Evolutionary conservation across 2,329 filamentous ascomycete genomes (phyloP).

Genomic region (Aspergillus transmontanensis): DNA sequence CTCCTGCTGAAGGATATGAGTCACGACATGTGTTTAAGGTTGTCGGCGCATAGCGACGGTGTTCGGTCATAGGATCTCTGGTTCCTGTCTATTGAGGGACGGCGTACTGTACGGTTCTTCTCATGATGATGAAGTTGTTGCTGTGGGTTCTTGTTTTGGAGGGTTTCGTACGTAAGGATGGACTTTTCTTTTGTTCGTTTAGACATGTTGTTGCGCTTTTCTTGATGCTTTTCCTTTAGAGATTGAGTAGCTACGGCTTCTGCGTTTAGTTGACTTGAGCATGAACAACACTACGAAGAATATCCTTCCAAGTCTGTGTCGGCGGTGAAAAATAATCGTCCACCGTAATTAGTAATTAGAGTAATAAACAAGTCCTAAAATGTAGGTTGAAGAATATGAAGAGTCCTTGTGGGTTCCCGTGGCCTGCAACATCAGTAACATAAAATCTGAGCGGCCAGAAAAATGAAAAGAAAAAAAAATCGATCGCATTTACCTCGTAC

Average conservation of each 20-base stretch:
- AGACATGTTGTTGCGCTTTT: neutral
- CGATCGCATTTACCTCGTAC: neutral
- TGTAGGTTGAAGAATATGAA: neutral
- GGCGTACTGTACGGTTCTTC: slow-evolving; percentile 31
- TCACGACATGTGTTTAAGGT: slow-evolving; percentile 48
- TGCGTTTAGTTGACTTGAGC: neutral
- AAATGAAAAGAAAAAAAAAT: neutral
- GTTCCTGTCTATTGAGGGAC: slow-evolving; percentile 20
- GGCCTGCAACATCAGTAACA: neutral
- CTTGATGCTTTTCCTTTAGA: neutral
- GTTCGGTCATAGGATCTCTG: slow-evolving; percentile 30
- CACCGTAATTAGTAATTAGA: neutral
- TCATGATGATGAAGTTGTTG: slow-evolving; percentile 13
- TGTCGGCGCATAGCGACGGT: slow-evolving; percentile 42
- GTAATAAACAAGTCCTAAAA: neutral
- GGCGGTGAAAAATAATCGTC: neutral
- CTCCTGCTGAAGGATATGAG: slow-evolving; percentile 50
- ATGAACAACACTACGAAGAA: neutral
- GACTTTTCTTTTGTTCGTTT: slow-evolving; percentile 9
- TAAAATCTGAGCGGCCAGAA: neutral
- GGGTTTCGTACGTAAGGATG: slow-evolving; percentile 7
- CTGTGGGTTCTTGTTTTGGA: slow-evolving; percentile 6
- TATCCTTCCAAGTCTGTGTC: neutral
- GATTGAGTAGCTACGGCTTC: neutral
- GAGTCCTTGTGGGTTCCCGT: neutral